A percentile compares a stretch with the other conserved stretches of the same genome.
Conservation (phyloP, 2,329 filamentous ascomycete genomes). For the Bipolaris victoriae region DNA sequence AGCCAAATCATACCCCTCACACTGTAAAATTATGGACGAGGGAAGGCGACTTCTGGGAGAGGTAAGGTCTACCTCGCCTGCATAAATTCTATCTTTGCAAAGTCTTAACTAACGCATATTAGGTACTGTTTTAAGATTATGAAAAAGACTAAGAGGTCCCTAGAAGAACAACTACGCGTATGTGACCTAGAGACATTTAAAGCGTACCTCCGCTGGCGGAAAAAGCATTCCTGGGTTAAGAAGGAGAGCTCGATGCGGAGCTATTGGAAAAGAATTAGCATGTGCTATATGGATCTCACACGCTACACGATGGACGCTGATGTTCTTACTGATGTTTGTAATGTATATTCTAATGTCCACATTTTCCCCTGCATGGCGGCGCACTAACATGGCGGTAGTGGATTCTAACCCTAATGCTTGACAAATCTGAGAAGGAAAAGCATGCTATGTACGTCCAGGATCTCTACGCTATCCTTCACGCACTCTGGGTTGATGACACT, state of each 20-base stretch:
- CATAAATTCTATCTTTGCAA: background rate
- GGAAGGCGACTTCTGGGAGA: slow-evolving; percentile 24
- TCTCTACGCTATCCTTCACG: slow-evolving; percentile 29
- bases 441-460: slow-evolving; percentile 29
- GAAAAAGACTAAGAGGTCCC: slow-evolving; percentile 14
- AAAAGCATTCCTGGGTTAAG: slow-evolving; percentile 18
- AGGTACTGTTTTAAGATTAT: slow-evolving; percentile 19
- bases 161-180: slow-evolving; percentile 19
- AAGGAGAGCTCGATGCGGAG: slow-evolving; percentile 20
- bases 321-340: slow-evolving; percentile 23
- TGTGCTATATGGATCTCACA: slow-evolving; percentile 20
- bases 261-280: slow-evolving; percentile 25
- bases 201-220: slow-evolving; percentile 24
- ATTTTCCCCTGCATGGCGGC: slow-evolving; percentile 6
- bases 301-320: slow-evolving; percentile 16
- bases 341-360: slow-evolving; percentile 17
- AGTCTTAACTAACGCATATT: background rate
- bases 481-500: slow-evolving; percentile 25
- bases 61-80: slow-evolving; percentile 9
- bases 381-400: slow-evolving; percentile 22
- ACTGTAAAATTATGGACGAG: slow-evolving; percentile 23
- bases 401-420: slow-evolving; percentile 24
- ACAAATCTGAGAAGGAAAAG: slow-evolving; percentile 30
- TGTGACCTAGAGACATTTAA: slow-evolving; percentile 23
- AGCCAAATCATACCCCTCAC: slow-evolving; percentile 22